Evolutionary conservation across 371 early-diverging fungal genomes (phyloP).

Genomic region (Funneliformis caledonium): DNA sequence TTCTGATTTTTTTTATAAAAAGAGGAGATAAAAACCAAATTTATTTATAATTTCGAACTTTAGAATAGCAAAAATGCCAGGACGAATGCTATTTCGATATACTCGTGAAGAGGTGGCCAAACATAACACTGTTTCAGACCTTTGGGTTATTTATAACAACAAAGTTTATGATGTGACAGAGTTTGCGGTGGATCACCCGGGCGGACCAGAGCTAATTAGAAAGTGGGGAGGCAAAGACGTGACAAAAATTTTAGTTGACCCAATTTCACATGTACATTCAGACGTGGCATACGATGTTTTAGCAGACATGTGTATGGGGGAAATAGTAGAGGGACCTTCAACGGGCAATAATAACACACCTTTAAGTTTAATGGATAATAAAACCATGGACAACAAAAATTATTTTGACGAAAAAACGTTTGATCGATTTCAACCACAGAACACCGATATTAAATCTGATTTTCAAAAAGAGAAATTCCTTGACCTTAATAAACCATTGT

Average conservation of each 20-base stretch:
- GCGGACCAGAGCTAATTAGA: conserved; percentile 77
- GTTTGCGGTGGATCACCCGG: conserved; percentile 83
- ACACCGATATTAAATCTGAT: conserved; percentile 55
- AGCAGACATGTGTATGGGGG: conserved; percentile 79
- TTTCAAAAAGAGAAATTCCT: conserved; percentile 72
- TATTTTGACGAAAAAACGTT: conserved; percentile 45
- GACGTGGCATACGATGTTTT: conserved; percentile 85
- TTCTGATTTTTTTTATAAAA: too few relatives aligned
- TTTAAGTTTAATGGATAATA: not conserved
- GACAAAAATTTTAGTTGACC: conserved; percentile 75
- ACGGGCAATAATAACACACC: not conserved
- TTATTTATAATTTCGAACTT: not conserved
- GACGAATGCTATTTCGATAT: conserved; percentile 38
- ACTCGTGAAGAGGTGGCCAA: conserved; percentile 64
- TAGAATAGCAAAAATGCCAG: conserved; percentile 30
- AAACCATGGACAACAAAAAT: too few relatives aligned
- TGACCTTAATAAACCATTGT: conserved; percentile 80
- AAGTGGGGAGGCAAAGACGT: conserved; percentile 79
- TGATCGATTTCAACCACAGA: conserved; percentile 59
- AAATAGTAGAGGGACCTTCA: conserved; percentile 45
- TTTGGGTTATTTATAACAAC: conserved; percentile 77
- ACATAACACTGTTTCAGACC: conserved; percentile 60
- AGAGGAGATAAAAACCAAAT: too few relatives aligned
- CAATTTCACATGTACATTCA: conserved; percentile 77
- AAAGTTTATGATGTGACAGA: conserved; percentile 87